A percentile compares a stretch with the other conserved stretches of the same genome.
Evolutionary conservation across 2,329 filamentous ascomycete species (phyloP).

Genomic region (Colletotrichum kahawae): DNA sequence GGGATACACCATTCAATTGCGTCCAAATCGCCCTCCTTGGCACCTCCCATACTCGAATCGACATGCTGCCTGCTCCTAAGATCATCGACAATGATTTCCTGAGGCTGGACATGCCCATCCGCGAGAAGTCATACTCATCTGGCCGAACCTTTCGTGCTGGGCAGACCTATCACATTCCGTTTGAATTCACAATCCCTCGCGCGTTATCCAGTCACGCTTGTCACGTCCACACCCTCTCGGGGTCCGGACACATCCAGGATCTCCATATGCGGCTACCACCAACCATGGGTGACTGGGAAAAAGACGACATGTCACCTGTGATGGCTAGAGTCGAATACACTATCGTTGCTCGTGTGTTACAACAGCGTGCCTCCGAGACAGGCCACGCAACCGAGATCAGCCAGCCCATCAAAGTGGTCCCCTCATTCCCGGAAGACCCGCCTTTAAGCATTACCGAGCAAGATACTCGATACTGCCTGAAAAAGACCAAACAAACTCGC

Average conservation of each 20-base stretch:
- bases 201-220: conserved; percentile 63
- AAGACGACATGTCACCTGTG: conserved; percentile 58
- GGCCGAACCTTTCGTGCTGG: conserved; percentile 51
- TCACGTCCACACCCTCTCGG: conserved; percentile 54
- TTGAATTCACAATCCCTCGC: conserved; percentile 62
- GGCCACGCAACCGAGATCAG: conserved; percentile 43
- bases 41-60: conserved; percentile 52
- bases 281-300: conserved; percentile 55
- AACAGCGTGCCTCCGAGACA: conserved; percentile 25
- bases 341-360: conserved; percentile 50
- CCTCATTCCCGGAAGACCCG: conserved; percentile 51
- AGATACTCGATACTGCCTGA: conserved; percentile 55
- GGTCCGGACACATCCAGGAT: conserved; percentile 49
- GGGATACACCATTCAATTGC: conserved; percentile 52
- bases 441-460: conserved; percentile 52
- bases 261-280: conserved; percentile 61
- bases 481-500: conserved; percentile 56
- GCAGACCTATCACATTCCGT: conserved; percentile 55
- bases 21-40: conserved; percentile 60
- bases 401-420: conserved; percentile 56
- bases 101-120: conserved; percentile 60
- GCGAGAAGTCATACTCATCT: conserved; percentile 48
- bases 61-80: conserved; percentile 53
- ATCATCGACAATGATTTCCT: conserved; percentile 58
- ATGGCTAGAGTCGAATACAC: conserved; percentile 60